These are phyloP conservation scores for Termitomyces sp. DNA, from an alignment of 768 basidiomycete genomes.

Conservation along the genomic window DNA sequence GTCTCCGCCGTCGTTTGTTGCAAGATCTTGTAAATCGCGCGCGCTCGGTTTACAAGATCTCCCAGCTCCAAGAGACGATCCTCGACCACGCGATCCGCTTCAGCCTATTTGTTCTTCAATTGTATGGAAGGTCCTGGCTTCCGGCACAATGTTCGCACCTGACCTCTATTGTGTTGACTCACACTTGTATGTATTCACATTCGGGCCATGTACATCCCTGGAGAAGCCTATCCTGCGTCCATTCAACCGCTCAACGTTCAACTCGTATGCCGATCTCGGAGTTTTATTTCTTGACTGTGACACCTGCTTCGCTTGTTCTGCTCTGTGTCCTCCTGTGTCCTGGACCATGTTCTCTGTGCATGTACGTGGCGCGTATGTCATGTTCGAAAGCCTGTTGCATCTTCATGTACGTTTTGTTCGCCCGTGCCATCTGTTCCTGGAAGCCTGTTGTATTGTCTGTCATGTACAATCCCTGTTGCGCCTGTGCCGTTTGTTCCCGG, in stretches of 20 bases:
- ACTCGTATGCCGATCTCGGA: not conserved
- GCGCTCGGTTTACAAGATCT: no score
- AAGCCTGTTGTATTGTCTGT: not conserved
- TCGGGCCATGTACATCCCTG: not conserved
- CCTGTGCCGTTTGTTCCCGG: conserved; percentile 1
- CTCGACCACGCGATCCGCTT: not conserved
- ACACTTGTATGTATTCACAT: not conserved
- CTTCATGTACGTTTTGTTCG: not conserved
- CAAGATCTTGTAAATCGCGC: no score
- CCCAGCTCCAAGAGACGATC: not conserved
- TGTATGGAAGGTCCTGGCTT: not conserved
- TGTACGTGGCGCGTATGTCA: not conserved
- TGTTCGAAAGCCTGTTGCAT: not conserved
- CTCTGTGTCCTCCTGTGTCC: not conserved
- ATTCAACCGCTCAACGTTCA: no score
- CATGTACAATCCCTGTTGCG: not conserved
- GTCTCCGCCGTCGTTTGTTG: no score
- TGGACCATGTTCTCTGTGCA: not conserved
- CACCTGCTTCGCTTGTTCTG: not conserved
- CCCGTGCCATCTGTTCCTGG: not conserved
- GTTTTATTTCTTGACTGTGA: not conserved
- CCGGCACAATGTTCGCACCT: no score
- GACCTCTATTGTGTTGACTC: no score
- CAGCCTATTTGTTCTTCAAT: not conserved
- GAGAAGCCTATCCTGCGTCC: not conserved